Percentiles rank a stretch among this genome's conserved stretches.
Conservation (phyloP, 768 basidiomycete genomes). For the Trametes punicea region DNA sequence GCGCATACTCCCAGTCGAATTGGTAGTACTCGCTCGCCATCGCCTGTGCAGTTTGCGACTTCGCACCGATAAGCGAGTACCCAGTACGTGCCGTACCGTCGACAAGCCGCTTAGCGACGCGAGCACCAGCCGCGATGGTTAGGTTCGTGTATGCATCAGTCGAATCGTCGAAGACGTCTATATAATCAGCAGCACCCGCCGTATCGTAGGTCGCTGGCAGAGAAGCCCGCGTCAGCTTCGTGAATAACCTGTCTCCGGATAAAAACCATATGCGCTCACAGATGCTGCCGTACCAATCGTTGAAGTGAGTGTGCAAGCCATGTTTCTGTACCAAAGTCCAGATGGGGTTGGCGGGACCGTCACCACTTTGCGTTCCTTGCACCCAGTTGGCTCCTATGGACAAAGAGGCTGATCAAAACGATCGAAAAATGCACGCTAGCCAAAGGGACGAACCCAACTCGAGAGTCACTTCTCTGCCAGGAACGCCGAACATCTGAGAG, state of each 20-base stretch:
- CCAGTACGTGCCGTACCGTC: conserved; percentile 50
- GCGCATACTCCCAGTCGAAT: conserved; percentile 46
- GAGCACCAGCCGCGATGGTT: conserved; percentile 40
- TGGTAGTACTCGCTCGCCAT: conserved; percentile 55
- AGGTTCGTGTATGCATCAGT: conserved; percentile 37
- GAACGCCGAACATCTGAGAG: conserved; percentile 38
- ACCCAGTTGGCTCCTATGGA: conserved; percentile 32
- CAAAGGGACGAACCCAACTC: conserved; percentile 33
- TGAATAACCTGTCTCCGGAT: conserved; percentile 9
- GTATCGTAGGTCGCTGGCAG: conserved; percentile 49
- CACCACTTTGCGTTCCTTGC: conserved; percentile 40
- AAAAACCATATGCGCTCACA: conserved; percentile 26
- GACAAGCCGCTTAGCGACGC: conserved; percentile 39
- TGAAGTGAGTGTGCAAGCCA: conserved; percentile 41
- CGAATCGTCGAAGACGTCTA: conserved; percentile 40
- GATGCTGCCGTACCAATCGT: conserved; percentile 29
- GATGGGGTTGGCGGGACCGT: conserved; percentile 54
- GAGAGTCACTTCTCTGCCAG: conserved; percentile 37
- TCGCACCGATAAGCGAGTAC: conserved; percentile 46
- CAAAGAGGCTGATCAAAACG: neutral
- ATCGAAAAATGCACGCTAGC: conserved; percentile 31
- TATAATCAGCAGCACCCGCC: conserved; percentile 44
- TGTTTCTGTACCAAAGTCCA: conserved; percentile 50
- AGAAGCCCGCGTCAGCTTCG: neutral
- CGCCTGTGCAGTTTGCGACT: conserved; percentile 42